phyloP scores from a whole-genome alignment of 164 flowering plant species.

The Stephania japonica region DNA sequence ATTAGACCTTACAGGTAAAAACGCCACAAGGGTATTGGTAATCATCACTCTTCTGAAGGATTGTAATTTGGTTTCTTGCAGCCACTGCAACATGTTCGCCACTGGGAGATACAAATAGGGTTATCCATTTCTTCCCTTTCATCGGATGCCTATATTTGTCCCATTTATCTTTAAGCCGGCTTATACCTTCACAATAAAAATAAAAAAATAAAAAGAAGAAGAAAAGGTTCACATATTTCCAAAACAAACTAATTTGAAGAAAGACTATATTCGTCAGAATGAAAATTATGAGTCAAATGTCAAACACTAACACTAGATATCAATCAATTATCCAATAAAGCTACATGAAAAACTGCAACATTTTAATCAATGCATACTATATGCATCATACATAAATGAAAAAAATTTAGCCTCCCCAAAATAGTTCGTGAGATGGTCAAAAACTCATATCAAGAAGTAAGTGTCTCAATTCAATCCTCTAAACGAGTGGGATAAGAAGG shows the following conservation, averaged over 20 bases:
- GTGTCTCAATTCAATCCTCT: no score
- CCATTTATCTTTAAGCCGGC: constrained; percentile 71
- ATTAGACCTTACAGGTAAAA: constrained; percentile 38
- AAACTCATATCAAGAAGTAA: no score
- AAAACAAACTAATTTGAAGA: not conserved
- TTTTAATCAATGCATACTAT: not conserved
- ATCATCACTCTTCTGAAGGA: constrained; percentile 64
- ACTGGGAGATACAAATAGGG: constrained; percentile 62
- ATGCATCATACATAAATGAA: no score
- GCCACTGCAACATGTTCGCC: constrained; percentile 87
- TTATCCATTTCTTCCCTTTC: constrained; percentile 36
- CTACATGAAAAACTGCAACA: not conserved
- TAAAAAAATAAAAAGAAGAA: constrained; percentile 1
- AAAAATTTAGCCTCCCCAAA: no score
- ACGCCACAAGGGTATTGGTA: constrained; percentile 68
- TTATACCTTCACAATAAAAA: constrained; percentile 38
- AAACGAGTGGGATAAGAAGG: no score
- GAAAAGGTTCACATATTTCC: not conserved
- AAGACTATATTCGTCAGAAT: not conserved
- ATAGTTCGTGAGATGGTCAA: no score
- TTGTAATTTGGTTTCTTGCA: constrained; percentile 59
- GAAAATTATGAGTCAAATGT: not conserved
- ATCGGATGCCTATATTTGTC: constrained; percentile 34
- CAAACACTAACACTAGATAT: not conserved
- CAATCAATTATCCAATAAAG: not conserved